phyloP scores from a whole-genome alignment of 371 early-diverging fungal species.

The Gilbertella persicaria region DNA sequence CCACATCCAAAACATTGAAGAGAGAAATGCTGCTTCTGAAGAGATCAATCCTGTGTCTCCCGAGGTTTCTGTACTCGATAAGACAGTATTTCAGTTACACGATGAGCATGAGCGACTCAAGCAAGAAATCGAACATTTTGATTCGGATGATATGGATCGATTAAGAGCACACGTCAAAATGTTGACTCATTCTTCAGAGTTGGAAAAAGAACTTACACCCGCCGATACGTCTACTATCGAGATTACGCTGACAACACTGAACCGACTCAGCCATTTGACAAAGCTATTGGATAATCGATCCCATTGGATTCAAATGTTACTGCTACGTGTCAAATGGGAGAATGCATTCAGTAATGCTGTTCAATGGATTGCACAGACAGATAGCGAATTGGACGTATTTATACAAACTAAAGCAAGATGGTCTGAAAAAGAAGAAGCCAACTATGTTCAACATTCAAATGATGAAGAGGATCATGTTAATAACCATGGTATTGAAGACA shows the following conservation, averaged over 20 bases:
- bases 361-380: slow-evolving; percentile 40
- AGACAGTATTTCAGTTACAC: not conserved
- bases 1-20: slow-evolving; percentile 37
- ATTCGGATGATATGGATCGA: slow-evolving; percentile 38
- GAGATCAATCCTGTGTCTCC: slow-evolving; percentile 37
- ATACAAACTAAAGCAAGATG: slow-evolving; percentile 36
- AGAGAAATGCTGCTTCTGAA: slow-evolving; percentile 24
- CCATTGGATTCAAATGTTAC: slow-evolving; percentile 31
- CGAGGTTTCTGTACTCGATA: slow-evolving; percentile 29
- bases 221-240: slow-evolving; percentile 60
- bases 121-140: slow-evolving; percentile 19
- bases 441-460: not conserved
- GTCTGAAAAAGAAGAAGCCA: slow-evolving; percentile 26
- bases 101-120: slow-evolving; percentile 16
- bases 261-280: slow-evolving; percentile 39
- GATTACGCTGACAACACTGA: slow-evolving; percentile 50
- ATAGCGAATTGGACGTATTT: slow-evolving; percentile 38
- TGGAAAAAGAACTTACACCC: slow-evolving; percentile 41
- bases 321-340: slow-evolving; percentile 51
- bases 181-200: slow-evolving; percentile 20
- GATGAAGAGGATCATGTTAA: slow-evolving; percentile 16
- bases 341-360: slow-evolving; percentile 42
- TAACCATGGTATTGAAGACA: slow-evolving; percentile 29
- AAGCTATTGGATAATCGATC: slow-evolving; percentile 32
- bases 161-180: slow-evolving; percentile 52